A percentile compares a stretch with the other conserved stretches of the same genome.
Evolutionary conservation across 2,329 filamentous ascomycete genomes (phyloP).

Genomic region (Pseudogymnoascus sp.): DNA sequence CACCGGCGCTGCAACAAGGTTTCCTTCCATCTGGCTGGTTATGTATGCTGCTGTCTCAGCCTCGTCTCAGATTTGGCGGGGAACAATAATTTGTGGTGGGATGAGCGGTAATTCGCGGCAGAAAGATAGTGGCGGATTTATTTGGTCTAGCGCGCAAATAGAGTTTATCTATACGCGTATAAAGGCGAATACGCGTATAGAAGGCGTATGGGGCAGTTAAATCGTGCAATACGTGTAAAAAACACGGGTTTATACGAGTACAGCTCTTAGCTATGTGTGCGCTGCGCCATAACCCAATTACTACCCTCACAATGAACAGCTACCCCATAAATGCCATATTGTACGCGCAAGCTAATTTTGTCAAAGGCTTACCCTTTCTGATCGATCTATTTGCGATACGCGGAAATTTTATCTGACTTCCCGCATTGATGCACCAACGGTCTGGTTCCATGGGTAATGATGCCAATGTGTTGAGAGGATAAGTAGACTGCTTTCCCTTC

Average conservation of each 20-base stretch:
- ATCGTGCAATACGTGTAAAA: background rate
- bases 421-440: background rate
- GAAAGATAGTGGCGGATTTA: background rate
- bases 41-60: background rate
- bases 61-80: conserved; percentile 3
- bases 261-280: background rate
- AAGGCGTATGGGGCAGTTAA: background rate
- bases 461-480: background rate
- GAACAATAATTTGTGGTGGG: conserved; percentile 10
- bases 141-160: background rate
- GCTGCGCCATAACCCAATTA: background rate
- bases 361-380: background rate
- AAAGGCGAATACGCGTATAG: background rate
- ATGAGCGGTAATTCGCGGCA: background rate
- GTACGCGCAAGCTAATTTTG: background rate
- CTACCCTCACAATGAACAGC: background rate
- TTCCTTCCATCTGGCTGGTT: conserved; percentile 35
- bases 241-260: background rate
- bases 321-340: background rate
- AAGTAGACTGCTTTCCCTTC: background rate
- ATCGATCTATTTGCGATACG: background rate
- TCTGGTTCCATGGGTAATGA: background rate
- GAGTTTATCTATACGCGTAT: background rate
- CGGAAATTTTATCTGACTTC: background rate
- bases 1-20: conserved; percentile 46